phyloP scores from a whole-genome alignment of 2,329 filamentous ascomycete genomes.

The Epichloe baconii region DNA sequence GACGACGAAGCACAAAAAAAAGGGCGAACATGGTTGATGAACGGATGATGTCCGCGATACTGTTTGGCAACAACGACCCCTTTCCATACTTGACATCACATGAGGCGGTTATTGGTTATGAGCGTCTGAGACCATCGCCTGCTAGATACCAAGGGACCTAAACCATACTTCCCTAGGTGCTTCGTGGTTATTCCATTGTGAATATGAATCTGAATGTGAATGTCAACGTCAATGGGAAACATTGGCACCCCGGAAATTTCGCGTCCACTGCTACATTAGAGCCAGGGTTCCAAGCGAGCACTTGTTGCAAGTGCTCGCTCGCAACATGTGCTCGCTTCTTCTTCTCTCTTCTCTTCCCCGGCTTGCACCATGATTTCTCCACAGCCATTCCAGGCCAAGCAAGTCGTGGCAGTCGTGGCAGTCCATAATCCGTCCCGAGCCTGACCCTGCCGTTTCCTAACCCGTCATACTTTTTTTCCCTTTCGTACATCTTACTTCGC shows the following conservation, averaged over 20 bases:
- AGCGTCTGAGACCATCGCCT: too few species aligned
- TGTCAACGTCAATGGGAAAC: neutral
- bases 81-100: too few species aligned
- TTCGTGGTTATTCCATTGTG: too few species aligned
- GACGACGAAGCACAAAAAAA: too few species aligned
- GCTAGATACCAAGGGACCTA: too few species aligned
- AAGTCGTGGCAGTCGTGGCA: neutral
- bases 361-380: constrained; percentile 1
- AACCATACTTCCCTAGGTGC: too few species aligned
- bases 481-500: neutral
- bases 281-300: neutral
- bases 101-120: too few species aligned
- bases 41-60: too few species aligned
- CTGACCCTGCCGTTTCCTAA: neutral
- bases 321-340: neutral
- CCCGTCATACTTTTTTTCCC: neutral
- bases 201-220: neutral
- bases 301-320: neutral
- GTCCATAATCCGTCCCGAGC: neutral
- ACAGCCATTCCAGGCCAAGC: constrained; percentile 1
- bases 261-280: neutral
- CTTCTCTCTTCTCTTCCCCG: neutral
- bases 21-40: too few species aligned
- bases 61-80: too few species aligned
- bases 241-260: neutral